Evolutionary conservation across 139 green algal species (phyloP).

Genomic region (Haematococcus sp.): DNA sequence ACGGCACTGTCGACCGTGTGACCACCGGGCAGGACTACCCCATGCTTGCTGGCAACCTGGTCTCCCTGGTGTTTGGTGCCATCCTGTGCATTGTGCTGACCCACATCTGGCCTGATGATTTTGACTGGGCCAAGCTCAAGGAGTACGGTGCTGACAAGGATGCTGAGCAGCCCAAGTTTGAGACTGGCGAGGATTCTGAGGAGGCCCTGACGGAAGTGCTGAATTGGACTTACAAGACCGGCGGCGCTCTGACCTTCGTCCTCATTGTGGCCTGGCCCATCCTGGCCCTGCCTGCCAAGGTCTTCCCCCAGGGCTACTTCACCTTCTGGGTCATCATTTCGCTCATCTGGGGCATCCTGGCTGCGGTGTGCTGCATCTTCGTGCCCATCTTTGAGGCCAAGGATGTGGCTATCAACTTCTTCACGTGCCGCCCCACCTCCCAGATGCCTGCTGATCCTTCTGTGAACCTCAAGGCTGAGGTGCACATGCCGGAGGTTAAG

Average conservation of each 20-base stretch:
- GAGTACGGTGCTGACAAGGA: too few species aligned
- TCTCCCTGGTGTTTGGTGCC: slow-evolving; percentile 66
- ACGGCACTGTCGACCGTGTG: slow-evolving; percentile 15
- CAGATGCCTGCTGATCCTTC: too few species aligned
- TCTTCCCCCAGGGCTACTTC: slow-evolving; percentile 60
- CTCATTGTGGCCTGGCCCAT: slow-evolving; percentile 66
- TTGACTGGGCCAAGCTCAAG: slow-evolving; percentile 41
- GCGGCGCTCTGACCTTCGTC: slow-evolving; percentile 53
- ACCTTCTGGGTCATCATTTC: slow-evolving; percentile 55
- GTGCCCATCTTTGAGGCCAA: slow-evolving; percentile 60
- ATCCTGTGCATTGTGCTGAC: slow-evolving; percentile 66
- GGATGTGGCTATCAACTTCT: too few species aligned
- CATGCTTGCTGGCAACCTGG: slow-evolving; percentile 87
- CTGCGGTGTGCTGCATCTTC: slow-evolving; percentile 56
- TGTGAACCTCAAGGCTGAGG: too few species aligned
- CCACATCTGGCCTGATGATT: slow-evolving; percentile 51
- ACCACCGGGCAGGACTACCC: slow-evolving; percentile 68
- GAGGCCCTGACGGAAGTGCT: background rate
- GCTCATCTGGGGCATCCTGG: slow-evolving; percentile 68
- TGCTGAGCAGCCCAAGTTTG: too few species aligned
- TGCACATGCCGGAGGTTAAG: too few species aligned
- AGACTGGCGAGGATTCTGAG: too few species aligned
- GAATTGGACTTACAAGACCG: slow-evolving; percentile 31
- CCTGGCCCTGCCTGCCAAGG: slow-evolving; percentile 58
- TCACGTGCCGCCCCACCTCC: too few species aligned